These are phyloP conservation scores for Candolleomyces efflorescens DNA, from an alignment of 768 basidiomycete genomes.

Conservation along the genomic window DNA sequence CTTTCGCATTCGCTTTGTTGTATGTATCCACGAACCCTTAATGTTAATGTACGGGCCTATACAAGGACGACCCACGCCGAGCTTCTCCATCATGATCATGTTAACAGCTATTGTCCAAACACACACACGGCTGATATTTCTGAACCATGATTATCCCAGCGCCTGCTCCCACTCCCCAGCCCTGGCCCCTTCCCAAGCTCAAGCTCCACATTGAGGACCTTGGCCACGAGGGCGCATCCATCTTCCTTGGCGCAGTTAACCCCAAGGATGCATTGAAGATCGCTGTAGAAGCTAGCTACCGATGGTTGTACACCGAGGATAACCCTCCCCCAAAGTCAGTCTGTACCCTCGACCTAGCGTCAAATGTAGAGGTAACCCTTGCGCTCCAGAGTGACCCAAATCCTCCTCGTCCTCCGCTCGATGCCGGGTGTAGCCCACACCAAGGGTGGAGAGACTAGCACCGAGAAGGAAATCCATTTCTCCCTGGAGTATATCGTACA, in stretches of 20 bases:
- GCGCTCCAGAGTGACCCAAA: constrained; percentile 41
- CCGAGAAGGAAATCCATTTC: constrained; percentile 71
- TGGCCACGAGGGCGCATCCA: constrained; percentile 48
- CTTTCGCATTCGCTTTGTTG: too few relatives aligned
- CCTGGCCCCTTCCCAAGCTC: constrained; percentile 56
- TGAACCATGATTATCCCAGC: constrained; percentile 12
- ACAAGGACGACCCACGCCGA: too few relatives aligned
- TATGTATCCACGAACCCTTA: too few relatives aligned
- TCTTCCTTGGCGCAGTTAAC: constrained; percentile 52
- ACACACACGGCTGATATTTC: not conserved
- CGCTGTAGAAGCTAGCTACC: constrained; percentile 48
- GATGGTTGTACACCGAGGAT: constrained; percentile 36
- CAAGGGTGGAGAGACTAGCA: constrained; percentile 32
- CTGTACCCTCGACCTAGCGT: not conserved
- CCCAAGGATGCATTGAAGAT: constrained; percentile 35
- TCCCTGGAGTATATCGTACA: constrained; percentile 58
- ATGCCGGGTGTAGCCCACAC: constrained; percentile 75
- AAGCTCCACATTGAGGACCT: constrained; percentile 55
- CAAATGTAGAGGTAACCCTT: constrained; percentile 7
- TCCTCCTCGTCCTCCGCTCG: constrained; percentile 56
- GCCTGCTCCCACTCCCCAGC: constrained; percentile 17
- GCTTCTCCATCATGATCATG: too few relatives aligned
- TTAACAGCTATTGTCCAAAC: too few relatives aligned
- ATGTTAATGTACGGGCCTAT: too few relatives aligned
- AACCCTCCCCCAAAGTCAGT: constrained; percentile 35